A percentile compares a stretch with the other conserved stretches of the same genome.
Conservation (phyloP, 192 early-diverging fungal species). For the Geranomyces variabilis region DNA sequence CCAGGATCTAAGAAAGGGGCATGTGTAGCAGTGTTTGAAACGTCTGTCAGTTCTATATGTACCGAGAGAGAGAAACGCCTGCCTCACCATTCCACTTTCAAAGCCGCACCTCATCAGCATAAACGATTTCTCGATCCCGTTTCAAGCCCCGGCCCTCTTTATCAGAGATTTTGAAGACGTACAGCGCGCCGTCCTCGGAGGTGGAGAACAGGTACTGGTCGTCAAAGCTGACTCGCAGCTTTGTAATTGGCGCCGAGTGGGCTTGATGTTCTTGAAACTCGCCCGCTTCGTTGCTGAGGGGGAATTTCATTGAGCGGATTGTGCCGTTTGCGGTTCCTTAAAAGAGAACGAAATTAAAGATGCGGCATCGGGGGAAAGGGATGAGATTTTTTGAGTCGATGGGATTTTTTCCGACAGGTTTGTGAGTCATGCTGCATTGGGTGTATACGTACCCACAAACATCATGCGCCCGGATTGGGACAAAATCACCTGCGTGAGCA, state of each 20-base stretch:
- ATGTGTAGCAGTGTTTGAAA: no score
- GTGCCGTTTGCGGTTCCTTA: conserved; percentile 55
- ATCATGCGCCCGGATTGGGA: conserved; percentile 67
- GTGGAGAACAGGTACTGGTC: conserved; percentile 64
- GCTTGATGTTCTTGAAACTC: conserved; percentile 66
- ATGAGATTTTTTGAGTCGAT: no score
- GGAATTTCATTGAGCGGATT: conserved; percentile 62
- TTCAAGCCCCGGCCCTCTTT: conserved; percentile 56
- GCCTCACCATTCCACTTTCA: no score
- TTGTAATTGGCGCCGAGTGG: conserved; percentile 56
- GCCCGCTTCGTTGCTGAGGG: conserved; percentile 47
- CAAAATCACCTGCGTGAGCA: conserved; percentile 57
- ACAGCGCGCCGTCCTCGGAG: conserved; percentile 59
- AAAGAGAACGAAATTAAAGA: not conserved
- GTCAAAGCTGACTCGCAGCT: conserved; percentile 58
- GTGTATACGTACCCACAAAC: conserved; percentile 60
- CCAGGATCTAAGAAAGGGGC: conserved; percentile 49
- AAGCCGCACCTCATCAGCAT: conserved; percentile 57
- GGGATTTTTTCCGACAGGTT: no score
- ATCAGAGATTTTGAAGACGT: conserved; percentile 61
- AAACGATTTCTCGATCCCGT: conserved; percentile 54
- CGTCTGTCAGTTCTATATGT: no score
- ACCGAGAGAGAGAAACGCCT: no score
- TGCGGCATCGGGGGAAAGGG: not conserved
- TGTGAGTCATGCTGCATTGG: no score